Base-by-base conservation (phyloP, 805 yeast species). In the Huiozyma naganishii region DNA sequence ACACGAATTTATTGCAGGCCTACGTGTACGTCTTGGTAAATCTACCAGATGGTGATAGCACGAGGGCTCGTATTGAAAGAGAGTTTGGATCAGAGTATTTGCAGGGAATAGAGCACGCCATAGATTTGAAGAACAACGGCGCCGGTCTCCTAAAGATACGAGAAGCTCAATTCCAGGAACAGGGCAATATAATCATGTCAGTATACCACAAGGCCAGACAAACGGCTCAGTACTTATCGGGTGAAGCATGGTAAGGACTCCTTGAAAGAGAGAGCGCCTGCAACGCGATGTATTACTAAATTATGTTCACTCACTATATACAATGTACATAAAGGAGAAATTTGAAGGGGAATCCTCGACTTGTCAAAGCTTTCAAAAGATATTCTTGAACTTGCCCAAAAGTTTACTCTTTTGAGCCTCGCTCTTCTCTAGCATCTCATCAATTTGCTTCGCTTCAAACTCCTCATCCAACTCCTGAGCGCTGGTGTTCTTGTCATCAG, bases 381-480 rank as follows among this genome's bases (percentile, higher is more conserved):
- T 32, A 32, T 4, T 10, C 10, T 10, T 10, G 5, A 32, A 32
- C 10, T 32, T 32, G 34, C 10, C 34, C n/a, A 32, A 32, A 32
- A n/a, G 34, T 32, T 32, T 32, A 32, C n/a, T 17, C 23, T 17
- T 17, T 17, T 17, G 67, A 48, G 73, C 79, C 53, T 73, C 69
- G 38, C 75, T 47, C 23, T 28, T 23, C 28, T 11, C 36, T 17
- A 17, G 23, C 23, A 10, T 17, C 30, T 29, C 13, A 27, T 11
- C 12, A 13, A 9, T 39, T 29, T 39, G 35, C 43, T 83, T 79
- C 56, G 72, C 72, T 48, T 71, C 70, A 61, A 82, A 71, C 49
- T 71, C 70, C 61, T 82, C 90, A 17, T 17, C 23, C 2, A 17
- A 17, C 23, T 17, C 23, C 4, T 17, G 23, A 17, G 2, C 23